Evolutionary conservation across 176 grass and related monocot genomes (phyloP).

Genomic region (Areca catechu): DNA sequence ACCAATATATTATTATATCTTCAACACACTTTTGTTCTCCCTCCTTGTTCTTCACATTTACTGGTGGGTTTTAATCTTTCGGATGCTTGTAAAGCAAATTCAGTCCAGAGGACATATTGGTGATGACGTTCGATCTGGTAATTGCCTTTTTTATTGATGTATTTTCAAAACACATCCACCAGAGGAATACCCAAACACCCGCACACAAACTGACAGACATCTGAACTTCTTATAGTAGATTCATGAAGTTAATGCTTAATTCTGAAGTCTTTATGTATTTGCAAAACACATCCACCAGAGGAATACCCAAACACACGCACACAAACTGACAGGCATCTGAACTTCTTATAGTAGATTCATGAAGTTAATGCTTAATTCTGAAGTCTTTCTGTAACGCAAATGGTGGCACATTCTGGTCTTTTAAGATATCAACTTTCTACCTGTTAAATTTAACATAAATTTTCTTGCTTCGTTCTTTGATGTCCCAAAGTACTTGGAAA

Average conservation of each 20-base stretch:
- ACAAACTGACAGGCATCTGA: too few relatives aligned
- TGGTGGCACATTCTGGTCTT: too few relatives aligned
- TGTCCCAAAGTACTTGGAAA: not conserved
- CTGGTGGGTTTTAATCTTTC: conserved; percentile 80
- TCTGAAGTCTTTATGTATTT: too few relatives aligned
- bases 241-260: too few relatives aligned
- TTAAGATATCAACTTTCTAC: too few relatives aligned
- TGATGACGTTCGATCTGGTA: conserved; percentile 86
- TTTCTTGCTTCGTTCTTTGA: not conserved
- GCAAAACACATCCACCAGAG: not conserved
- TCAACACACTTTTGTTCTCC: conserved; percentile 82
- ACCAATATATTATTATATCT: conserved; percentile 87
- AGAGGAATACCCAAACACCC: not conserved
- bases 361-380: too few relatives aligned
- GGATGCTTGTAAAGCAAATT: conserved; percentile 87
- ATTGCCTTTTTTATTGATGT: not conserved
- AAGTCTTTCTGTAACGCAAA: too few relatives aligned
- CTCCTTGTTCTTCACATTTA: conserved; percentile 87
- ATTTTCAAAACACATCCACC: not conserved
- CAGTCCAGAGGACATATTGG: conserved; percentile 56
- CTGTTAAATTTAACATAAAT: too few relatives aligned
- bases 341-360: too few relatives aligned
- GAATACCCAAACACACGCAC: not conserved
- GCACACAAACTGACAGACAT: too few relatives aligned
- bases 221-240: too few relatives aligned